Base-by-base conservation (phyloP, 2,329 filamentous ascomycete genomes). In the Calonectria hawksworthii region DNA sequence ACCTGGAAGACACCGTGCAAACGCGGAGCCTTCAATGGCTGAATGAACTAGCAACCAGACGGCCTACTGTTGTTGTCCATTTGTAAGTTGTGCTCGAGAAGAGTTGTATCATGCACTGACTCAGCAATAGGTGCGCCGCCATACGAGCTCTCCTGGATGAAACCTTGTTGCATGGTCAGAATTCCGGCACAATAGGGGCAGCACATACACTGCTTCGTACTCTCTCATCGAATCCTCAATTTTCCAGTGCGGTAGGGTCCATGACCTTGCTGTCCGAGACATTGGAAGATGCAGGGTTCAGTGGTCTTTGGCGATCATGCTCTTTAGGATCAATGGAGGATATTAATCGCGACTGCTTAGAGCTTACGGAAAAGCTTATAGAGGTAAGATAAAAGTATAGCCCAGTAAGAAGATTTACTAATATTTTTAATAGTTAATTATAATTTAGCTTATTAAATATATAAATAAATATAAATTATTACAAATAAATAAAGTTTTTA, bases 151-250 rank as follows among this genome's bases (percentile, higher is more conserved):
- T 93, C 28, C 85, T 94, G 0, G 91, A 94, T 76, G 90, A 92
- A 61, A 87, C 93, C 1, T 84, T 94, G 68, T 81, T 91, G n/a
- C 90, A 92, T 78, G 92, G 91, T 63, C 92, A 94, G 78, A 92
- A 92, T 80, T 86, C 90, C 4, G 83, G 85, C 2, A 92, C 92
- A 1, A 84, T 94, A 8, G 89, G 91, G 79, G 88, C 91, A 10
- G 92, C 92, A 1, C 92, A 94, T 76, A 85, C 86, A 34, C 84
- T 94, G 52, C 85, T 94, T 54, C 88, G 90, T 69, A 91, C 90
- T 8, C 83, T 94, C 14, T 91, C 90, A 28, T 88, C 88, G 2
- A 90, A 90, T 69, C 84, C 86, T 3, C 88, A 88, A 61, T 92
- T 91, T 73, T 84, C 88, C 3, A 84, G 85, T 11, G 86, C 87